A percentile compares a stretch with the other conserved stretches of the same genome.
phyloP scores from a whole-genome alignment of 2,329 filamentous ascomycete species.

The Clathrospora elynae region DNA sequence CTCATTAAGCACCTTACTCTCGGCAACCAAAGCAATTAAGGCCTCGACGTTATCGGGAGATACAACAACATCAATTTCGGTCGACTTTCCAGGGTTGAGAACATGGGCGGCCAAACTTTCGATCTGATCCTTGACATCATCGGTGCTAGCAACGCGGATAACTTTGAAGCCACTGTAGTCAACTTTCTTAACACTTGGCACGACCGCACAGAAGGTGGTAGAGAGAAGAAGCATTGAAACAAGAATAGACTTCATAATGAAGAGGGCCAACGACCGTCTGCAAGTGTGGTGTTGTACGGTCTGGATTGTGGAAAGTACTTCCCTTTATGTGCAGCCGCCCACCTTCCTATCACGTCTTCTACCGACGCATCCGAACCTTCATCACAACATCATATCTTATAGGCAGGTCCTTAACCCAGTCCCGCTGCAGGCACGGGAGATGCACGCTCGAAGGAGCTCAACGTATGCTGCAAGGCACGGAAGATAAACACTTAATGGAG shows the following conservation, averaged over 20 bases:
- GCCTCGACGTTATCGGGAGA: slow-evolving; percentile 41
- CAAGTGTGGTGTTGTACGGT: slow-evolving; percentile 3
- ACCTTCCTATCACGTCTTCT: slow-evolving; percentile 31
- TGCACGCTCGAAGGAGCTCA: slow-evolving; percentile 19
- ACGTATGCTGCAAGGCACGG: slow-evolving; percentile 24
- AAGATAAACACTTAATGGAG: slow-evolving; percentile 21
- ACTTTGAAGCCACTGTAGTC: slow-evolving; percentile 48
- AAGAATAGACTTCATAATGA: slow-evolving; percentile 40
- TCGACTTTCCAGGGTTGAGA: slow-evolving; percentile 38
- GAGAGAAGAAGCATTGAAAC: slow-evolving; percentile 34
- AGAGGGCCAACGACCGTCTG: slow-evolving; percentile 5
- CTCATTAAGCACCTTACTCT: slow-evolving; percentile 40
- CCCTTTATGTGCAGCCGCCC: slow-evolving; percentile 21
- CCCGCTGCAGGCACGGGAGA: slow-evolving; percentile 29
- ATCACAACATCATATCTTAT: slow-evolving; percentile 20
- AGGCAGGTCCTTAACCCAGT: slow-evolving; percentile 32
- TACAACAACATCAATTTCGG: slow-evolving; percentile 43
- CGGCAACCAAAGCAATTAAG: slow-evolving; percentile 32
- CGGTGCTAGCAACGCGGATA: slow-evolving; percentile 32
- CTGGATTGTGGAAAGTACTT: background rate
- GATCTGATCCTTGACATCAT: slow-evolving; percentile 35
- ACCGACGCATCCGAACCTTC: slow-evolving; percentile 11
- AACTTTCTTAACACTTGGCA: slow-evolving; percentile 39
- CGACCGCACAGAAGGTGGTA: slow-evolving; percentile 29
- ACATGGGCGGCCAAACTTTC: slow-evolving; percentile 41